phyloP scores from a whole-genome alignment of 129 eudicot genomes.

The Chrysanthemum seticuspe region DNA sequence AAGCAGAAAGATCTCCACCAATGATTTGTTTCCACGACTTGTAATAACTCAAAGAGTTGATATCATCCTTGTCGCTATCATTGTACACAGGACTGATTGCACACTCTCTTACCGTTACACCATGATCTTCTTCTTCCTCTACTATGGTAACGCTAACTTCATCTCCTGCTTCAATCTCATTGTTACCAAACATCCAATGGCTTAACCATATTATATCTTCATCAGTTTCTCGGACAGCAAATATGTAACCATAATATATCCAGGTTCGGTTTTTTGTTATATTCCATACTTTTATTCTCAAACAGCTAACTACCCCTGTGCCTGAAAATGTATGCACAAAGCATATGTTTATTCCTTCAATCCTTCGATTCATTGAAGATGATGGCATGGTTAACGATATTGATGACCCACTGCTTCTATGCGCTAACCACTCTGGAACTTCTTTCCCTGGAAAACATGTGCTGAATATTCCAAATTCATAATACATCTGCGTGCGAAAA shows the following conservation, averaged over 20 bases:
- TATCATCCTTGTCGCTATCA: too few species aligned
- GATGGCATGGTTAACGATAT: constrained; percentile 3
- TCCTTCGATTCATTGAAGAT: background rate
- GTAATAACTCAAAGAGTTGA: too few species aligned
- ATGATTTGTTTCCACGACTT: too few species aligned
- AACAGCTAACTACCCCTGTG: background rate
- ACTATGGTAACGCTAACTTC: too few species aligned
- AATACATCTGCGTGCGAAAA: background rate
- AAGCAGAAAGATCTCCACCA: too few species aligned
- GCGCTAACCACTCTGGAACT: constrained; percentile 12
- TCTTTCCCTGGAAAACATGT: constrained; percentile 14
- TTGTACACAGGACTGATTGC: too few species aligned
- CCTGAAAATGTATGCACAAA: background rate
- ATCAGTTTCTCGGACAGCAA: background rate
- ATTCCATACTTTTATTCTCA: constrained; percentile 2
- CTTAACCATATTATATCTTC: background rate
- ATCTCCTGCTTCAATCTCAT: too few species aligned
- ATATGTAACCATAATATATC: background rate
- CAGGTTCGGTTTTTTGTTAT: background rate
- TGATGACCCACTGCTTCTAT: background rate
- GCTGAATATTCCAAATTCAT: constrained; percentile 8
- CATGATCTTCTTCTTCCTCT: too few species aligned
- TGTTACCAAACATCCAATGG: too few species aligned
- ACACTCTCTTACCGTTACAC: too few species aligned
- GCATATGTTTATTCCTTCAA: constrained; percentile 19